Base-by-base conservation (phyloP, 768 basidiomycete species). In the Pleurotus sapidus region DNA sequence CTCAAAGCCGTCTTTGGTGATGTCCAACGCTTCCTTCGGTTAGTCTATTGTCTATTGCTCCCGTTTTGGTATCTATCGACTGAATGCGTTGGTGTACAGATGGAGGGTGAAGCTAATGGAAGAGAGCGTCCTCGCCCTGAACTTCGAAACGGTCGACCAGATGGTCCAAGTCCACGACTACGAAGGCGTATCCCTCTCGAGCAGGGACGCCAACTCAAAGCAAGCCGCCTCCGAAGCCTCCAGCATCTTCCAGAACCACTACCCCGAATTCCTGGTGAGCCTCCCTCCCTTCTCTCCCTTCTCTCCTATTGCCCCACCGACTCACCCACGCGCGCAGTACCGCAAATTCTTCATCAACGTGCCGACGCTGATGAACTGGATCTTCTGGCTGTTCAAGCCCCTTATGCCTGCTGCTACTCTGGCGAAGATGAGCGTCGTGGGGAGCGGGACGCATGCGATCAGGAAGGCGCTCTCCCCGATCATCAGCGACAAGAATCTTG, bases 41-140 rank as follows among this genome's bases (percentile, higher is more conserved):
- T 65, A 42, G 70, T 56, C 49, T 6, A 24, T 14, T 6, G 15
- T 9, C n/a, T n/a, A n/a, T n/a, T n/a, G n/a, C 14, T 49, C 37
- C 34, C 18, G 9, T 12, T n/a, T 34, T 12, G 3, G 14, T 15
- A 18, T n/a, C 7, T 50, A 66, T 61, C 62, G 51, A 60, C 60
- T 46, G 65, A 58, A 56, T 59, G 24, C 37, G 7, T 12, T 56
- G 18, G 23, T 60, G 7, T 20, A 20, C 60, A 89, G 89, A 49
- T 93, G 91, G 91, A 84, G 91, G 42, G 81, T 93, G 46, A 82
- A 82, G 25, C 77, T 92, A 50, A 90, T 91, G 82, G 91, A 93
- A 67, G 74, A 79, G 64, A 80, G 80, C 56, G 76, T 91, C 42
- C 65, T 73, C 17, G 65, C 77, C 18, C 76, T 93, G 53, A 87